Evolutionary conservation across 2,329 filamentous ascomycete genomes (phyloP).

Genomic region (Myriangium duriaei): DNA sequence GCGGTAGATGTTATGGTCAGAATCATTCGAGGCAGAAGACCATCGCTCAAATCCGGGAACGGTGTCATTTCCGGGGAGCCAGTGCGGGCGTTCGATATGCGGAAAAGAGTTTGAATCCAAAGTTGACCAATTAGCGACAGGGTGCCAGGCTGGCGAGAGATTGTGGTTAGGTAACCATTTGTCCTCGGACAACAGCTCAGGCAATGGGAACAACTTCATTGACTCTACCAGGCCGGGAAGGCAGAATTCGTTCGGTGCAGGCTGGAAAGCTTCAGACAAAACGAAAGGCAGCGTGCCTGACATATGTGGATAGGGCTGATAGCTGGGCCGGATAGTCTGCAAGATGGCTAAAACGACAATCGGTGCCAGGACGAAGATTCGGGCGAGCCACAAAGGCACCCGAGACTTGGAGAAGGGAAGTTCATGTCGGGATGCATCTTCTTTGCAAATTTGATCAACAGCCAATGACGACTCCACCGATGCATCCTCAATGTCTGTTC

Average conservation of each 20-base stretch:
- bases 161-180: background rate
- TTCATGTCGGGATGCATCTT: background rate
- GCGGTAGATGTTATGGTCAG: constrained; percentile 18
- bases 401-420: background rate
- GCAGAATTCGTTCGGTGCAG: background rate
- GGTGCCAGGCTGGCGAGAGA: background rate
- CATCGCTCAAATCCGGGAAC: background rate
- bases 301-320: background rate
- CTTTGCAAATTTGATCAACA: background rate
- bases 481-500: background rate
- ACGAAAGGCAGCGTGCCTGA: background rate
- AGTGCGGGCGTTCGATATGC: background rate
- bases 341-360: too few relatives aligned
- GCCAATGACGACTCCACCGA: background rate
- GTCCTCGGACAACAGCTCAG: background rate
- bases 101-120: background rate
- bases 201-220: background rate
- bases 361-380: background rate
- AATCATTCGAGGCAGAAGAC: background rate
- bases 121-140: background rate
- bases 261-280: background rate
- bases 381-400: background rate
- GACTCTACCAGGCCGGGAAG: background rate
- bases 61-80: background rate
- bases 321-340: background rate